Percentiles rank a stretch among this genome's conserved stretches.
Evolutionary conservation across 2,329 filamentous ascomycete species (phyloP).

Genomic region (Trichoderma oligosporum): DNA sequence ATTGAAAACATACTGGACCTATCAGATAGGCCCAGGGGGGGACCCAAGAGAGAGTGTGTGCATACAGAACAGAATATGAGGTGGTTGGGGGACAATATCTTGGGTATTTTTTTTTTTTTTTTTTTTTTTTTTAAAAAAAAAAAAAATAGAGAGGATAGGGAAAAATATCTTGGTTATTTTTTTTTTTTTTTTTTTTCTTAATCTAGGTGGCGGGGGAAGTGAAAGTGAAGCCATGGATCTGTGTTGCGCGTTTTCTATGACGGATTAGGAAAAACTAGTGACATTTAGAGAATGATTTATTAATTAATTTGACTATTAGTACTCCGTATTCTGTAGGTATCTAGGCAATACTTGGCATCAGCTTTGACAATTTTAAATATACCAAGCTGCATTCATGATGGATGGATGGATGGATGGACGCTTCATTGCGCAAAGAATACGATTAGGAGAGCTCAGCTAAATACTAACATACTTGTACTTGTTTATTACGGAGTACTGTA

Average conservation of each 20-base stretch:
- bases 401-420: not conserved
- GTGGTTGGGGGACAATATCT: conserved; percentile 11
- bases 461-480: no score
- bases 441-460: no score
- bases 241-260: not conserved
- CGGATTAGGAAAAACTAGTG: not conserved
- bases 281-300: not conserved
- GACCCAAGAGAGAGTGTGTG: not conserved
- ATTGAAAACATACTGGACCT: not conserved
- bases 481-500: no score
- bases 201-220: not conserved
- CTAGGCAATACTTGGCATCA: not conserved
- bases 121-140: no score
- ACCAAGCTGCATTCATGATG: no score
- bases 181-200: no score
- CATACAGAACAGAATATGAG: conserved; percentile 10
- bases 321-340: no score
- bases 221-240: not conserved
- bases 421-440: no score
- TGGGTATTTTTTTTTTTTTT: not conserved
- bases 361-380: not conserved
- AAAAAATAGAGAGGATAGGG: no score
- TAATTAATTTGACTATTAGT: no score
- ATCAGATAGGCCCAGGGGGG: not conserved
- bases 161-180: not conserved